Evolutionary conservation across 1,139 yeast species (phyloP).

Genomic region (Debaryomycetaceae sp.): DNA sequence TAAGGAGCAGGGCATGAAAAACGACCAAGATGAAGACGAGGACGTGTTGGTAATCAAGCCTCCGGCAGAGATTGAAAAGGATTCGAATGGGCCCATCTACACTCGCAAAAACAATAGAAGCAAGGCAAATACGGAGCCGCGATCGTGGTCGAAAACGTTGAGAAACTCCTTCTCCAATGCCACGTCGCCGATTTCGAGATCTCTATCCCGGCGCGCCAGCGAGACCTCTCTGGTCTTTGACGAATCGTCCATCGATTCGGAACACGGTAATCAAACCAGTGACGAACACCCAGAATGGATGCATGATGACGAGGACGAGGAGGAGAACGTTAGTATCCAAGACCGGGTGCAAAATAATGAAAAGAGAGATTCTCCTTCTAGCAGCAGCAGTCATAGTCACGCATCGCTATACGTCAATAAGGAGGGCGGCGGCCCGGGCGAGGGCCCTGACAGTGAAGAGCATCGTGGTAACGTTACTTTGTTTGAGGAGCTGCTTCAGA

Average conservation of each 20-base stretch:
- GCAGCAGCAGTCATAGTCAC: neutral
- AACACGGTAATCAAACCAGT: conserved; percentile 1
- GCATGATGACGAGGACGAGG: neutral
- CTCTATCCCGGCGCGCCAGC: neutral
- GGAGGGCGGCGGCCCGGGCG: neutral
- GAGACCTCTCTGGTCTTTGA: conserved; percentile 8
- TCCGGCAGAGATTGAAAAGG: conserved; percentile 57
- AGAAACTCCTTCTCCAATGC: conserved; percentile 14
- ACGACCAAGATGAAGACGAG: conserved; percentile 41
- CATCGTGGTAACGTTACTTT: neutral
- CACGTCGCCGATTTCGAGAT: conserved; percentile 2
- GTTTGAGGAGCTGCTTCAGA: neutral
- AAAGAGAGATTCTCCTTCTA: too few relatives aligned
- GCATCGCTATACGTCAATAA: neutral
- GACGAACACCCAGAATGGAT: neutral
- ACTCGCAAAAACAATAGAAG: conserved; percentile 12
- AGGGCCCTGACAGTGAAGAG: too few relatives aligned
- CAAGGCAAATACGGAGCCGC: conserved; percentile 6
- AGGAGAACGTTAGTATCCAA: neutral
- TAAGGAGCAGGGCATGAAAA: conserved; percentile 19
- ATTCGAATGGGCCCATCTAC: conserved; percentile 24
- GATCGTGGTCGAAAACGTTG: conserved; percentile 6
- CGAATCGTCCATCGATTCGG: conserved; percentile 13
- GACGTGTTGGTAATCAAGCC: conserved; percentile 75
- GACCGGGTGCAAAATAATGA: too few relatives aligned